Base-by-base conservation (phyloP, 2,329 filamentous ascomycete species). In the Arthrobotrys iridis region DNA sequence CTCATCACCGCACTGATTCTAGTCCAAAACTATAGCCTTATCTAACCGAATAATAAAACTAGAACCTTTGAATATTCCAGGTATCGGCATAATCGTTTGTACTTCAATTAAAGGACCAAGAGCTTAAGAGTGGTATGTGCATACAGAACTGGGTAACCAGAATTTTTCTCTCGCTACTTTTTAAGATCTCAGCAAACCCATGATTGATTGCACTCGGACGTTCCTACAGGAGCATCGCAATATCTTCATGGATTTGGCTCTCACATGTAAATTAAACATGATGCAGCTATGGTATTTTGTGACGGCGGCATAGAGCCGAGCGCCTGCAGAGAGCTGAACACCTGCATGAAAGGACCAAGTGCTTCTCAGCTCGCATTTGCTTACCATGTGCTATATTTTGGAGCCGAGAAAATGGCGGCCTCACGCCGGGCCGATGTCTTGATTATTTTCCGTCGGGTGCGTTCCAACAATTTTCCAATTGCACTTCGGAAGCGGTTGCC, bases 21-120 rank as follows among this genome's bases (percentile, higher is more conserved):
- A 20, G 45, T 24, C 18, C 37, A 20, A 59, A 37, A 26, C 41
- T 50, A 52, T 59, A 62, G 45, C 65, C 65, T 62, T 62, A 62
- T 55, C 46, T 55, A 62, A 24, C 65, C 65, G 57, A 60, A 22
- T 5, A 33, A 10, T 35, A 13, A 6, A 24, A 18, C 41, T 35
- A 13, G 20, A 15, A 13, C 58, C 15, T 11, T 26, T 11, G 48
- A 10, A 50, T 46, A 33, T 30, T 52, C n/a, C 46, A 52, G 11
- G 40, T 24, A 30, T 62, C 18, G 26, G 20, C 7, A 45, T 28
- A 60, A 22, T 37, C 41, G 24, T 18, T 45, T 43, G 4, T 11
- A 60, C 37, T 13, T 33, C 43, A 46, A 52, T 33, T 15, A 20
- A 28, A 13, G 33, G 26, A 20, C 46, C 33, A 18, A n/a, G n/a